Evolutionary conservation across 1,139 yeast species (phyloP), one percentile per base, ranked within the genome.

Genomic region (Nakaseomyces sp.): DNA sequence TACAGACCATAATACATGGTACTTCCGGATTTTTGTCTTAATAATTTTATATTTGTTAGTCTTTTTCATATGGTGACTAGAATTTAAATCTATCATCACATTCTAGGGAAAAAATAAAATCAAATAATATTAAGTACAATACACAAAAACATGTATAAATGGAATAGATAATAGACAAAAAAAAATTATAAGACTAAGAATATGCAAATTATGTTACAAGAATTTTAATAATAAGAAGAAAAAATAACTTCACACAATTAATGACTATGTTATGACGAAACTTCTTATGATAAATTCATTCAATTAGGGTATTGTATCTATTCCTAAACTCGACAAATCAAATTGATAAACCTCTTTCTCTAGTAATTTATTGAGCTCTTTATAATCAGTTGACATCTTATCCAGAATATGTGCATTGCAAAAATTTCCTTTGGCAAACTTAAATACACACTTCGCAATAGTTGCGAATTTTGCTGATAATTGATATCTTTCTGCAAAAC

Each of bases 1-100:
- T 81, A 1, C 89, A 82, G 52, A 76, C 86, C 54, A 71, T 80
- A 8, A 79, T 81, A n/a, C 74, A 76, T 55, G 68, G 69, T 12
- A 45, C 47, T 37, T 48, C 50, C 5, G 53, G 51, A 3, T 45
- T 48, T 7, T 10, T 12, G 4, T 8, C 4, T 18, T 32, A 32
- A 32, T 18, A 3, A 13, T 13, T 22, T 22, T n/a, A n/a, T n/a
- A n/a, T n/a, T n/a, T n/a, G n/a, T n/a, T n/a, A n/a, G n/a, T n/a
- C n/a, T n/a, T n/a, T 22, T 22, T 22, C 6, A 22, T 22, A 3
- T 22, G 9, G 9, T 22, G 9, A 22, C 2, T 22, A 22, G 24
- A 9, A 5, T 8, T 10, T 26, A 26, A 26, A 12, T 2, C n/a
- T 8, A n/a, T 26, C 8, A 2, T 10, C 12, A 26, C 13, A 7